These are phyloP conservation scores for Alectoria sarmentosa DNA, from an alignment of 495 filamentous ascomycete species.

Conservation along the genomic window DNA sequence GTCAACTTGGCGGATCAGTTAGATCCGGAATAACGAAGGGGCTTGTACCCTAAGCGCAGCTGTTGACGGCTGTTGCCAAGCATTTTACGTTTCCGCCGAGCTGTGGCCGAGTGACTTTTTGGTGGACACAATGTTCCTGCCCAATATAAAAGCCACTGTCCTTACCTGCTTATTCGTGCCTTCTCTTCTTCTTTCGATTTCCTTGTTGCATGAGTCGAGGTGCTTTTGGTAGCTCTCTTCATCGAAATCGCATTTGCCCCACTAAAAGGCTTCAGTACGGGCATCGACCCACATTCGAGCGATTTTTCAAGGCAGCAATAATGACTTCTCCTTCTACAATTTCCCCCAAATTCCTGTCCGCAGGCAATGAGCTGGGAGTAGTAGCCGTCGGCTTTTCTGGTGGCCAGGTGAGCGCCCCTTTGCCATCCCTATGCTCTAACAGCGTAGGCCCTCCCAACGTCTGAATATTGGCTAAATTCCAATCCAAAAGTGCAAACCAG, in stretches of 20 bases:
- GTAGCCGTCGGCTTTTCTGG: conserved; percentile 97
- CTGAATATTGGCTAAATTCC: background rate
- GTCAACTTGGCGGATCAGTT: background rate
- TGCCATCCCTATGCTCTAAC: background rate
- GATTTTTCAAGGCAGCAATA: conserved; percentile 15
- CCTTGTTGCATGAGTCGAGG: background rate
- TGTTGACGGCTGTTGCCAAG: conserved; percentile 10
- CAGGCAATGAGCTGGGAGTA: conserved; percentile 73
- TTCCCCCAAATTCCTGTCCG: conserved; percentile 71
- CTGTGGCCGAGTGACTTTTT: conserved; percentile 3
- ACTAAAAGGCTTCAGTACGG: background rate
- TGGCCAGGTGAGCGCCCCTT: conserved; percentile 65
- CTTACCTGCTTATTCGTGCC: background rate
- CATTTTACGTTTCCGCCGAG: conserved; percentile 12
- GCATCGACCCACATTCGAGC: background rate
- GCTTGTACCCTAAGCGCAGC: conserved; percentile 21
- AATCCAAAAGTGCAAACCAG: conserved; percentile 72
- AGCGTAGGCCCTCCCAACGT: conserved; percentile 2
- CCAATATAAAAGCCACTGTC: conserved; percentile 9
- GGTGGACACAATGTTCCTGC: background rate
- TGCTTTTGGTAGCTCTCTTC: background rate
- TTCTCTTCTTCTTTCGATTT: background rate
- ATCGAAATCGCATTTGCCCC: background rate
- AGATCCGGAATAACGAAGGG: background rate
- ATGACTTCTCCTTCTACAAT: conserved; percentile 70